A percentile compares a stretch with the other conserved stretches of the same genome.
phyloP scores from a whole-genome alignment of 2,329 filamentous ascomycete species.

The Calonectria pseudoturangicola region DNA sequence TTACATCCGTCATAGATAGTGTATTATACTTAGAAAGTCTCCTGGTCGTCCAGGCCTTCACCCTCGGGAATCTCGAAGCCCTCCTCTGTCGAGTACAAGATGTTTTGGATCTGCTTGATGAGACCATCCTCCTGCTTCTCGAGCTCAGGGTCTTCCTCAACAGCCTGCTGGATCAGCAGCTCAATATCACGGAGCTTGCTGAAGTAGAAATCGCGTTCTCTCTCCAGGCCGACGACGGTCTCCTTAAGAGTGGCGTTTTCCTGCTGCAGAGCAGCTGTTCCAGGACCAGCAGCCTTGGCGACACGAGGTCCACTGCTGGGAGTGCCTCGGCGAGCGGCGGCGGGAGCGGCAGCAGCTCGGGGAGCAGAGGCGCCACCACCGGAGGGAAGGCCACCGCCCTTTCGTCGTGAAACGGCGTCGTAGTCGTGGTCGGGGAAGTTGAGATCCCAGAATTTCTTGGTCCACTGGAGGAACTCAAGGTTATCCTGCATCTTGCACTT shows the following conservation, averaged over 20 bases:
- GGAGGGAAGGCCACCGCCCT: slow-evolving; percentile 80
- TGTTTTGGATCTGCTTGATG: slow-evolving; percentile 96
- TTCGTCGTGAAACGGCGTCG: slow-evolving; percentile 90
- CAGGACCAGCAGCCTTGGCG: slow-evolving; percentile 71
- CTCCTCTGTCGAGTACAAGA: slow-evolving; percentile 97
- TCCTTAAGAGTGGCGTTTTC: slow-evolving; percentile 95
- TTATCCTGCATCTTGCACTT: slow-evolving; percentile 99
- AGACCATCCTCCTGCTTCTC: slow-evolving; percentile 95
- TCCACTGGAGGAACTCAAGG: slow-evolving; percentile 98
- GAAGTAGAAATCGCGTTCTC: slow-evolving; percentile 99
- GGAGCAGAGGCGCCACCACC: slow-evolving; percentile 66
- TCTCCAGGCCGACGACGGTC: slow-evolving; percentile 94
- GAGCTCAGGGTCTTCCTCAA: slow-evolving; percentile 93
- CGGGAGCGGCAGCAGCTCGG: slow-evolving; percentile 69
- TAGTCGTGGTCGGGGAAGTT: slow-evolving; percentile 98
- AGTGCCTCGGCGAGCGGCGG: slow-evolving; percentile 74
- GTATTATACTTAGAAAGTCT: slow-evolving; percentile 78
- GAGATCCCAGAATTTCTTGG: slow-evolving; percentile 97
- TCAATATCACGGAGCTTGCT: slow-evolving; percentile 99
- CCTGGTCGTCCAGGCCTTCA: slow-evolving; percentile 83
- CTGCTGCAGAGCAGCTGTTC: slow-evolving; percentile 82
- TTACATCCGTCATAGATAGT: slow-evolving; percentile 46
- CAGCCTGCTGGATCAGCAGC: slow-evolving; percentile 91
- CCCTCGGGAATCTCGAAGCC: slow-evolving; percentile 93
- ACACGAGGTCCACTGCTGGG: slow-evolving; percentile 74